A percentile compares a stretch with the other conserved stretches of the same genome.
These are phyloP conservation scores for Paramecium primaurelia DNA, from an alignment of 73 alveolate genomes.

Conservation along the genomic window DNA sequence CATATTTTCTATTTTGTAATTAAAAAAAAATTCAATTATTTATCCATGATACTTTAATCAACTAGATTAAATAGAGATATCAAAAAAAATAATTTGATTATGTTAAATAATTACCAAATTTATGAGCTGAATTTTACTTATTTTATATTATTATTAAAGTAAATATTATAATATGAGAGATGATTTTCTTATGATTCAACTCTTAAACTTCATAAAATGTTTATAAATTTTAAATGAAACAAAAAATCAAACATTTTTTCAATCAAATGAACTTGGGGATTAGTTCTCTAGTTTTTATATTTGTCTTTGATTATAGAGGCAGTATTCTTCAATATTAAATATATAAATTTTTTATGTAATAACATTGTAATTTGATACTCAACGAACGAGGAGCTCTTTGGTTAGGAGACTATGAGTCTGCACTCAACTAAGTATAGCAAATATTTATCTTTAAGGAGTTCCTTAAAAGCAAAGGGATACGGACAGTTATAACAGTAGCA, in stretches of 20 bases:
- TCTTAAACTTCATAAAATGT: too few relatives aligned
- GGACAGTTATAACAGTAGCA: not conserved
- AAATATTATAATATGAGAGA: too few relatives aligned
- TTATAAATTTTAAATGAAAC: not conserved
- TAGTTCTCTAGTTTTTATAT: not conserved
- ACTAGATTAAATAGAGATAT: too few relatives aligned
- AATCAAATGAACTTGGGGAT: not conserved
- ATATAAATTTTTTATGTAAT: not conserved
- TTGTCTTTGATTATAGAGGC: not conserved
- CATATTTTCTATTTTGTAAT: too few relatives aligned
- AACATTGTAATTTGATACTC: not conserved
- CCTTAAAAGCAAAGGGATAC: not conserved
- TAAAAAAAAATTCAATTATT: too few relatives aligned
- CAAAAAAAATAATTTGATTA: too few relatives aligned
- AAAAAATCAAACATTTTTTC: not conserved
- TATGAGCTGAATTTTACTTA: too few relatives aligned
- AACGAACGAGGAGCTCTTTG: not conserved
- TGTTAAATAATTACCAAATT: too few relatives aligned
- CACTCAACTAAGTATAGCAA: not conserved
- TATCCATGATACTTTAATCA: too few relatives aligned
- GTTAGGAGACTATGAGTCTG: not conserved
- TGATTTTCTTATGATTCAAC: too few relatives aligned
- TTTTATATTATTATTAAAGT: too few relatives aligned
- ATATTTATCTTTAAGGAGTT: not conserved
- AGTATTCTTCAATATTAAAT: not conserved